phyloP scores from a whole-genome alignment of 345 rosid species.

The Eucalyptus polyanthemos region DNA sequence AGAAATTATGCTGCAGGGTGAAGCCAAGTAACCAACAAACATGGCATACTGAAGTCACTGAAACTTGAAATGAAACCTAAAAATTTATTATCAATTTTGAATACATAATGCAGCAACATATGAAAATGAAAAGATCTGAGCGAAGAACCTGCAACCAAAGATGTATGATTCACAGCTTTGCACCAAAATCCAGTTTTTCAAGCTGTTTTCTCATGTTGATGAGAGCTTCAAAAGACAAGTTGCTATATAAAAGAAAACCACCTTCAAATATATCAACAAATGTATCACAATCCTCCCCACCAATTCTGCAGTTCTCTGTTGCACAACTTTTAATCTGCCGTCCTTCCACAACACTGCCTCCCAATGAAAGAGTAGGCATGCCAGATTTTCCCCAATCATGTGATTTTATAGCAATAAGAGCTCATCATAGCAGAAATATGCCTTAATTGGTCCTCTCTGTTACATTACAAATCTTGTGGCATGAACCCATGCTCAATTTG shows the following conservation, averaged over 20 bases:
- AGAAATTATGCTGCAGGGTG: neutral
- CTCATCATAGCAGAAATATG: constrained; percentile 40
- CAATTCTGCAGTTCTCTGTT: constrained; percentile 41
- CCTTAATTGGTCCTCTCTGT: constrained; percentile 30
- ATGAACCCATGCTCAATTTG: neutral
- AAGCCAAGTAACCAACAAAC: neutral
- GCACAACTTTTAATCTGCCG: constrained; percentile 42
- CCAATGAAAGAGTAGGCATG: constrained; percentile 73
- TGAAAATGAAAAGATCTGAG: neutral
- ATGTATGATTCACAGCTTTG: constrained; percentile 84
- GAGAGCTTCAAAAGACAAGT: constrained; percentile 86
- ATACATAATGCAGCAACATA: neutral
- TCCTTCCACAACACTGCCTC: constrained; percentile 82
- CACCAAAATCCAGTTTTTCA: constrained; percentile 85
- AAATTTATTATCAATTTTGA: neutral
- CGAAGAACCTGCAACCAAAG: constrained; percentile 87
- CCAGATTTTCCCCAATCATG: constrained; percentile 79
- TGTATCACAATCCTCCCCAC: constrained; percentile 64
- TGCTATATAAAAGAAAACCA: constrained; percentile 83
- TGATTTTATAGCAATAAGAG: constrained; percentile 37
- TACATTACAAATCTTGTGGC: neutral
- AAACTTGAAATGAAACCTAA: neutral
- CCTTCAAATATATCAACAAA: constrained; percentile 83
- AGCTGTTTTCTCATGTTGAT: constrained; percentile 85
- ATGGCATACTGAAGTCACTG: neutral